Conservation (phyloP, 176 grass and related monocot genomes). For the Aegilops speltoides region DNA sequence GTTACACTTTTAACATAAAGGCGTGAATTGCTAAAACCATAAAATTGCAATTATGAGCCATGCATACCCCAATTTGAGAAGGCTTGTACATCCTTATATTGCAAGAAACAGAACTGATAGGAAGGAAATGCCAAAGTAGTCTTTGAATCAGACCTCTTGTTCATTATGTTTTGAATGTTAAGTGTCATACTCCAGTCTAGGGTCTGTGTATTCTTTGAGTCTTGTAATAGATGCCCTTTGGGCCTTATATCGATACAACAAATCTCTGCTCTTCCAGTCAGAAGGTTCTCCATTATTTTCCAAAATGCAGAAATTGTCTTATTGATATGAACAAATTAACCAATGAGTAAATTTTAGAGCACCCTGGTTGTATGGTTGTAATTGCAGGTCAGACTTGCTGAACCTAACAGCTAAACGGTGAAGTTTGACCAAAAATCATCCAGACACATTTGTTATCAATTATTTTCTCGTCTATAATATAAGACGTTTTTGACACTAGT, state of each 20-base stretch:
- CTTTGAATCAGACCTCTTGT: background rate
- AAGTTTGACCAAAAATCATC: background rate
- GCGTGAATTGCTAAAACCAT: too few species aligned
- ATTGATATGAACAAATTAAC: background rate
- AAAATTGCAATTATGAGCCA: too few species aligned
- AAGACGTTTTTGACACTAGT: too few species aligned
- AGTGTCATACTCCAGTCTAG: background rate
- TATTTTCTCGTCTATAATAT: too few species aligned
- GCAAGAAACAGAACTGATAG: background rate
- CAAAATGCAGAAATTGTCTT: background rate
- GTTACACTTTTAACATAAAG: too few species aligned
- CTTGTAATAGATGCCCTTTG: background rate
- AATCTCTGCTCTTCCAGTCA: background rate
- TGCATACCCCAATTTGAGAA: too few species aligned
- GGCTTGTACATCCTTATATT: too few species aligned
- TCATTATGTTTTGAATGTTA: background rate
- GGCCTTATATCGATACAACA: background rate
- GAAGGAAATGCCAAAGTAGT: constrained; percentile 9
- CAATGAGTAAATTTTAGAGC: background rate
- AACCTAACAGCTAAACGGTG: background rate
- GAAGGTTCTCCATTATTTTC: constrained; percentile 7
- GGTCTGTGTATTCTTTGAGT: background rate
- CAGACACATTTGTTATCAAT: background rate
- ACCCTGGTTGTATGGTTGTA: background rate
- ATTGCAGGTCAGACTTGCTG: background rate